Evolutionary conservation across 129 eudicot genomes (phyloP), one percentile per base, ranked within the genome.

Genomic region (Centrapalus pauciflorus): DNA sequence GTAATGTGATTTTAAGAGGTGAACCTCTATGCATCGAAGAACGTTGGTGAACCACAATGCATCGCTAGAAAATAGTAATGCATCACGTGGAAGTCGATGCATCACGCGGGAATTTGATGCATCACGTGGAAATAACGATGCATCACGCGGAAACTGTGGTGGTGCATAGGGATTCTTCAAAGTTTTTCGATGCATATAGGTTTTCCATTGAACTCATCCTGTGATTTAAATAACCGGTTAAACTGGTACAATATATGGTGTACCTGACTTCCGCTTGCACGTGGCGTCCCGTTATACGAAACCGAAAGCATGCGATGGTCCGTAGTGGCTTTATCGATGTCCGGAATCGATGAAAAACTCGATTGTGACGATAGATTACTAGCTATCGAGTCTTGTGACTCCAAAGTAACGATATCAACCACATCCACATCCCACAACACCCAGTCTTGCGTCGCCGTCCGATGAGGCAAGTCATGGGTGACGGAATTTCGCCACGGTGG

Each of bases 401-500:
- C 80, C 7, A 77, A 68, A 5, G 50, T 40, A 13, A 5, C 77
- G 0, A 72, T 57, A 64, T 82, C 92, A 32, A 88, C 74, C 28
- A 75, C 83, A n/a, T 88, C 89, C 57, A 88, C 83, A 4, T 80
- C 80, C 97, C 97, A 91, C 61, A 87, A 21, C 26, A 91, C 83
- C 97, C 96, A 91, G 33, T 83, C 85, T 14, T 82, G 82, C 0
- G 97, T 87, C 1, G 84, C 77, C 1, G 86, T 80, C 55, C 86
- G 73, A 23, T 79, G 77, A 3, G 97, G 96, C 24, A 84, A 21
- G 64, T 91, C 94, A 63, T 87, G 84, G 1, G 97, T 91, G 7
- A 91, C 71, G 3, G 97, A 73, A 59, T 85, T 87, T 41, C 96
- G 58, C 93, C 93, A 91, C 1, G 96, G 97, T 4, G 88, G 94